A percentile compares a stretch with the other conserved stretches of the same genome.
These are phyloP conservation scores for Serpula lacrymans DNA, from an alignment of 768 basidiomycete genomes.

Conservation along the genomic window DNA sequence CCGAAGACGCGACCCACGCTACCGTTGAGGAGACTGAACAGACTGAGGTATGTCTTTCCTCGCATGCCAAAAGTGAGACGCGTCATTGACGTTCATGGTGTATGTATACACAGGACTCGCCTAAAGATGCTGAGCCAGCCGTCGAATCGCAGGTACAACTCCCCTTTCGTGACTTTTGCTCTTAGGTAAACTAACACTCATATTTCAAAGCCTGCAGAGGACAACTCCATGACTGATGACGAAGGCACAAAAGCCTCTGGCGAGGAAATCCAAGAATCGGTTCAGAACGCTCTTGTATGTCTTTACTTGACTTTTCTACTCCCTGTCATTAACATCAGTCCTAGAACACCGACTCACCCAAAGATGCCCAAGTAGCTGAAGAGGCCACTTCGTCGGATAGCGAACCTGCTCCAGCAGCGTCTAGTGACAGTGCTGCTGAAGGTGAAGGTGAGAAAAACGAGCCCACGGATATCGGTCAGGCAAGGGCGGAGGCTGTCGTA, in stretches of 20 bases:
- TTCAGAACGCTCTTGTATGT: slow-evolving; percentile 23
- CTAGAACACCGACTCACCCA: slow-evolving; percentile 30
- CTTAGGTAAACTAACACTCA: slow-evolving; percentile 15
- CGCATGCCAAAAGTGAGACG: slow-evolving; percentile 14
- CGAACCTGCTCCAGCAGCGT: slow-evolving; percentile 1
- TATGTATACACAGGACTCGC: slow-evolving; percentile 8
- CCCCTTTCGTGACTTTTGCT: slow-evolving; percentile 2
- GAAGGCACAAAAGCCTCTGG: slow-evolving; percentile 26
- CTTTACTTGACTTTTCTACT: neutral
- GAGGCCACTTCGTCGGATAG: slow-evolving; percentile 13
- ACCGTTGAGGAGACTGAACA: slow-evolving; percentile 14
- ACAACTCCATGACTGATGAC: slow-evolving; percentile 19
- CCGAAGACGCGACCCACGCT: slow-evolving; percentile 8
- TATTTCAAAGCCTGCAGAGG: slow-evolving; percentile 8
- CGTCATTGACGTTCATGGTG: slow-evolving; percentile 12
- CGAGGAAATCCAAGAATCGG: slow-evolving; percentile 29
- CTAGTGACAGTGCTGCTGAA: neutral
- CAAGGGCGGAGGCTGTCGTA: slow-evolving; percentile 9
- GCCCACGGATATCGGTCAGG: slow-evolving; percentile 8
- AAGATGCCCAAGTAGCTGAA: slow-evolving; percentile 25
- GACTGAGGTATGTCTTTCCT: slow-evolving; percentile 10
- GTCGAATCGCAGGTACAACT: slow-evolving; percentile 1
- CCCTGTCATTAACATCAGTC: slow-evolving; percentile 5
- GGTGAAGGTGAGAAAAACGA: slow-evolving; percentile 5
- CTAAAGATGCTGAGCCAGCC: neutral